A percentile compares a stretch with the other conserved stretches of the same genome.
Evolutionary conservation across 352 stramenopile genomes (phyloP).

Genomic region (Phytophthora rubi): DNA sequence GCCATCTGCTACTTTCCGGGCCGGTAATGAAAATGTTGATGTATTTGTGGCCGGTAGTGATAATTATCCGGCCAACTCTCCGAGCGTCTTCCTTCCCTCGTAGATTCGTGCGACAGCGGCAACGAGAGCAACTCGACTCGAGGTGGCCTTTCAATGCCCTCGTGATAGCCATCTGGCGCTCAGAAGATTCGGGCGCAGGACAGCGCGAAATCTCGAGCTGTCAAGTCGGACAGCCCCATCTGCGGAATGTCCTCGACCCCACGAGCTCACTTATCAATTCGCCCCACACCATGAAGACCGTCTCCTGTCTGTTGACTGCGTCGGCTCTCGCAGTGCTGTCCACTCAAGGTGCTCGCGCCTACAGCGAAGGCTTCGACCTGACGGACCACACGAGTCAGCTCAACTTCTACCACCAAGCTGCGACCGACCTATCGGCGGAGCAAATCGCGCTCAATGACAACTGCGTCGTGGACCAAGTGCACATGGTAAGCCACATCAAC

Average conservation of each 20-base stretch:
- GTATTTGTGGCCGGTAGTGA: too few relatives aligned
- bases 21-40: too few relatives aligned
- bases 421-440: constrained; percentile 40
- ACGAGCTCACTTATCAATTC: constrained; percentile 38
- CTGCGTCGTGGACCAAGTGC: constrained; percentile 60
- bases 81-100: not conserved
- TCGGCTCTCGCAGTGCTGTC: constrained; percentile 12
- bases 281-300: constrained; percentile 43
- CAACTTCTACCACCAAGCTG: constrained; percentile 63
- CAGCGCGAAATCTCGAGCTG: constrained; percentile 1
- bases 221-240: constrained; percentile 1
- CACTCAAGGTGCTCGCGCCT: constrained; percentile 18
- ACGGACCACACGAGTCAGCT: constrained; percentile 63
- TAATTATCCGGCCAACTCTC: too few relatives aligned
- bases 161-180: not conserved
- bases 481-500: constrained; percentile 28
- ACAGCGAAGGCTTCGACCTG: constrained; percentile 57
- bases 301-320: constrained; percentile 28
- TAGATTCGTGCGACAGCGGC: not conserved
- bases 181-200: not conserved
- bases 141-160: not conserved
- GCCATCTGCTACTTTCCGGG: too few relatives aligned
- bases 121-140: too few relatives aligned
- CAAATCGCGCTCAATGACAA: constrained; percentile 48
- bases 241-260: not conserved